phyloP scores from a whole-genome alignment of 169 alveolate genomes.

The Eimeria brunetti region DNA sequence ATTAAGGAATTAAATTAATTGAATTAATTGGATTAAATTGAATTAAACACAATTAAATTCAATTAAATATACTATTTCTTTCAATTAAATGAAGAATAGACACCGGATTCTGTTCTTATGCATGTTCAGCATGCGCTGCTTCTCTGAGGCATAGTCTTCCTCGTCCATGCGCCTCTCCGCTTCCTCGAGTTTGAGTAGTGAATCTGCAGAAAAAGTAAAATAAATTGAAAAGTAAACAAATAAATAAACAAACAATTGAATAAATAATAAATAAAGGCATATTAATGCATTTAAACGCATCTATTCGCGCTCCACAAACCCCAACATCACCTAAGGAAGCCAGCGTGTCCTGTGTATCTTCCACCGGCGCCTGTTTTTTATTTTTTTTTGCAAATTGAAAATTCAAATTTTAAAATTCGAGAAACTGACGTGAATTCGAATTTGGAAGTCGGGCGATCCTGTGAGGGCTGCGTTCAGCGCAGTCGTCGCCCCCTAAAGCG shows the following conservation, averaged over 20 bases:
- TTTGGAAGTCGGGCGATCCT: slow-evolving; percentile 47
- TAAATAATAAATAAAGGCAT: too few species aligned
- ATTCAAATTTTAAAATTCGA: not conserved
- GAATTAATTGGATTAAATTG: not conserved
- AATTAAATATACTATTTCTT: not conserved
- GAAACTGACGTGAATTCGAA: slow-evolving; percentile 54
- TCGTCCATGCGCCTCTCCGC: slow-evolving; percentile 77
- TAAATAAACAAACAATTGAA: too few species aligned
- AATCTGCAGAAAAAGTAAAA: not conserved
- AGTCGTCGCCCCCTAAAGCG: slow-evolving; percentile 59
- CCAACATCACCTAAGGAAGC: slow-evolving; percentile 45
- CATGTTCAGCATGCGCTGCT: slow-evolving; percentile 64
- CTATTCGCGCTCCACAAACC: too few species aligned
- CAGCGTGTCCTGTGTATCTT: slow-evolving; percentile 71
- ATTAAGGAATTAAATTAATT: not conserved
- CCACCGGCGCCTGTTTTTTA: slow-evolving; percentile 70
- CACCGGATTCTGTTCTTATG: slow-evolving; percentile 75
- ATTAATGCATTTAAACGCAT: not conserved
- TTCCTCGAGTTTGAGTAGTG: slow-evolving; percentile 60
- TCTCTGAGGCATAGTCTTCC: slow-evolving; percentile 76
- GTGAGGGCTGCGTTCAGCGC: slow-evolving; percentile 42
- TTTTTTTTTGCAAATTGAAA: not conserved
- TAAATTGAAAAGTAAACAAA: not conserved
- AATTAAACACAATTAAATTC: too few species aligned
- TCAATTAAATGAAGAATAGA: too few species aligned